Percentiles rank a stretch among this genome's conserved stretches.
These are phyloP conservation scores for Pelargonium fulgidum DNA, from an alignment of 441 rosid species.

Conservation along the genomic window DNA sequence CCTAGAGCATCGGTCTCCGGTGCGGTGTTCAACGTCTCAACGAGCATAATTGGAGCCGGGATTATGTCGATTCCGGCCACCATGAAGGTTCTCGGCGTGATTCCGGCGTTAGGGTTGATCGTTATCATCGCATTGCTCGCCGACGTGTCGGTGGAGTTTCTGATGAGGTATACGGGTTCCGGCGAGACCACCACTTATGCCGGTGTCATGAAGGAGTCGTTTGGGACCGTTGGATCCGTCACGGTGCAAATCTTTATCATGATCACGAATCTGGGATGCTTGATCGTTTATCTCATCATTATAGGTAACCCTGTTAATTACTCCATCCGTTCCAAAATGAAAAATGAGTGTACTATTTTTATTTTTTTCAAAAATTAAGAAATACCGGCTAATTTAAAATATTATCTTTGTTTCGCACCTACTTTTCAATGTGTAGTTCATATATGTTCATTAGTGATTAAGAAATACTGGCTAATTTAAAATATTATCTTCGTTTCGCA, in stretches of 20 bases:
- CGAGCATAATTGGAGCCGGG: constrained; percentile 76
- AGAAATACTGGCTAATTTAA: too few species aligned
- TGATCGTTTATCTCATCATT: constrained; percentile 58
- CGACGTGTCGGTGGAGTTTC: constrained; percentile 52
- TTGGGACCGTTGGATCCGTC: constrained; percentile 47
- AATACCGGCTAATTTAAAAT: too few species aligned
- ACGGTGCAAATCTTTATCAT: constrained; percentile 48
- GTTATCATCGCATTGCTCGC: constrained; percentile 54
- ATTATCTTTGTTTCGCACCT: too few species aligned
- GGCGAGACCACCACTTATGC: constrained; percentile 56
- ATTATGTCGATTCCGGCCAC: constrained; percentile 91
- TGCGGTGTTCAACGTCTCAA: constrained; percentile 77
- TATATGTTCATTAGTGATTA: too few species aligned
- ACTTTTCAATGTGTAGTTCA: too few species aligned
- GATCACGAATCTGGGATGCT: constrained; percentile 63
- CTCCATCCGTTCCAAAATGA: too few species aligned
- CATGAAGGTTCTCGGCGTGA: constrained; percentile 58
- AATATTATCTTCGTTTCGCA: too few species aligned
- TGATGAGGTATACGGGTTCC: constrained; percentile 54
- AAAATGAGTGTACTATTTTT: too few species aligned
- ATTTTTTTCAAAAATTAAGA: too few species aligned
- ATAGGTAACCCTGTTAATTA: constrained; percentile 36
- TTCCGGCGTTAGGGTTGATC: constrained; percentile 58
- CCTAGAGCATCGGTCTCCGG: constrained; percentile 46
- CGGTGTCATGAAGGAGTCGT: constrained; percentile 68